phyloP scores from a whole-genome alignment of 129 eudicot genomes.

The Artemisia annua region DNA sequence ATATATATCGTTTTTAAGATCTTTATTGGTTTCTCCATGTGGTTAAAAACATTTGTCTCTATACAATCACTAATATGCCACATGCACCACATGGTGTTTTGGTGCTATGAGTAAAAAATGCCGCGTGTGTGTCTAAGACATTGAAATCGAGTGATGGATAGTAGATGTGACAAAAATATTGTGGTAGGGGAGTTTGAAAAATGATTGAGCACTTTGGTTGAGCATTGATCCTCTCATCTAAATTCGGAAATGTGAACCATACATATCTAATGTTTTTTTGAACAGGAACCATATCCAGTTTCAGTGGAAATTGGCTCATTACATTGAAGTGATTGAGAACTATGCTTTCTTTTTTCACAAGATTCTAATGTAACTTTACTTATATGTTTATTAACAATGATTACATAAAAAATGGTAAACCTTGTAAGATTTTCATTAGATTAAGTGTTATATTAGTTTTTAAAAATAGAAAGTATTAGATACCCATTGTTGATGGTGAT shows the following conservation, averaged over 20 bases:
- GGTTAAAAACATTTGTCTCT: neutral
- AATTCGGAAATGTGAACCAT: conserved; percentile 7
- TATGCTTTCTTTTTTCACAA: neutral
- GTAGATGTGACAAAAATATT: conserved; percentile 1
- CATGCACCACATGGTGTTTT: neutral
- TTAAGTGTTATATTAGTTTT: neutral
- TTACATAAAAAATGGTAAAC: neutral
- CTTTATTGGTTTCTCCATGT: neutral
- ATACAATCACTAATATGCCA: neutral
- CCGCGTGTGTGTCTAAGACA: conserved; percentile 10
- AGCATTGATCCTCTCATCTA: neutral
- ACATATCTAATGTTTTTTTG: neutral
- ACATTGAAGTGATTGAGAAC: neutral
- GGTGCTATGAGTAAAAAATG: neutral
- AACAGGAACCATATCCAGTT: neutral
- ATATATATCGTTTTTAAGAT: neutral
- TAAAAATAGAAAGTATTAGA: conserved; percentile 11
- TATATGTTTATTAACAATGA: neutral
- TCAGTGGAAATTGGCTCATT: conserved; percentile 8
- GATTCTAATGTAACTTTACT: neutral
- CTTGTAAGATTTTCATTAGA: neutral
- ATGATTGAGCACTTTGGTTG: conserved; percentile 24
- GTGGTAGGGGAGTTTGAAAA: conserved; percentile 26
- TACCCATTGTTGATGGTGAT: conserved; percentile 14
- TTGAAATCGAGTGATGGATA: conserved; percentile 9